Evolutionary conservation across 1,139 yeast species (phyloP), one percentile per base, ranked within the genome.

Genomic region (Hansenula sp.): DNA sequence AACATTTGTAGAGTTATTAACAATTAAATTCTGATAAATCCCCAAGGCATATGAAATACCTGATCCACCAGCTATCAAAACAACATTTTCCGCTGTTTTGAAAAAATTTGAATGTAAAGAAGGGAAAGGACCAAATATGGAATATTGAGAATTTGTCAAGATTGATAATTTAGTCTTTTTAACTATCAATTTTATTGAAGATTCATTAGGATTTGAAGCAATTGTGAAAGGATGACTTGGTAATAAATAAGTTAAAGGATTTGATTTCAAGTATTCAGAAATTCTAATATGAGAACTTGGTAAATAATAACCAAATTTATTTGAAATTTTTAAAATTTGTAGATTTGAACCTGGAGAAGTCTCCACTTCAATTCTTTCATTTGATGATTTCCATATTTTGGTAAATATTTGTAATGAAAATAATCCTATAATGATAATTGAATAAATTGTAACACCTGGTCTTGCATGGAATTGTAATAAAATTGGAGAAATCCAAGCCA

Each of bases 21-120:
- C 82, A 1, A 82, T 62, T 63, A 87, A 70, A 6, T 82, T 81
- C 49, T 96, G 71, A 46, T 88, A 66, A n/a, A 89, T 70, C 0
- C 96, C 96, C 19, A 90, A 74, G 0, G 88, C 93, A 54, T 80
- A 77, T 0, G 96, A 83, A 6, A 90, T 75, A 0, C 96, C 97
- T 0, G 95, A 79, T 0, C 97, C 97, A 9, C 96, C 97, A 31
- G 90, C 85, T 4, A 89, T 63, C 9, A 89, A 72, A 10, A 74
- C 61, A 0, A 82, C 77, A 42, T 77, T 71, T 35, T 74, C 74
- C 0, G 79, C 81, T 1, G 79, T 57, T 28, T 57, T 57, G 34
- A 54, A 50, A 46, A 61, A 66, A 40, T 56, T 54, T 12, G 53
- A 42, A 4, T 66, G 66, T 3, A 67, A 68, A 0, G 93, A 88